Conservation (phyloP, 768 basidiomycete species). For the Floccularia luteovirens region DNA sequence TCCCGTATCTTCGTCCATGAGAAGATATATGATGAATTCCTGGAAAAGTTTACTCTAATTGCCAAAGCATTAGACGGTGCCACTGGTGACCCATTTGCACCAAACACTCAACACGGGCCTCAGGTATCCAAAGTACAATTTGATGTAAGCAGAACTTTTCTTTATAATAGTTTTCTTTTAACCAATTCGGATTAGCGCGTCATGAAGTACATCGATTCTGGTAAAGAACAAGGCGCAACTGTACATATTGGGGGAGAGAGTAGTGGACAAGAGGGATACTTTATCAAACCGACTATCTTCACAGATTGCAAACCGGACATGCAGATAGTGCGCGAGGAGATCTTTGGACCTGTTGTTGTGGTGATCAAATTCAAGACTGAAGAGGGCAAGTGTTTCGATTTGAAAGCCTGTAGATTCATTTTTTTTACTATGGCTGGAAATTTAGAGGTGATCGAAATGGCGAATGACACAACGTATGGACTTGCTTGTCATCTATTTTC, state of each 20-base stretch:
- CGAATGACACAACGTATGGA: constrained; percentile 77
- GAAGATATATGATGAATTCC: constrained; percentile 73
- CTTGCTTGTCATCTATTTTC: constrained; percentile 76
- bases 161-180: no score
- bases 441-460: constrained; percentile 42
- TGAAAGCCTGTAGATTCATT: no score
- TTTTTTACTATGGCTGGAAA: background rate
- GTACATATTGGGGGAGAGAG: constrained; percentile 53
- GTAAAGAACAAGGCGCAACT: constrained; percentile 60
- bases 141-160: constrained; percentile 51
- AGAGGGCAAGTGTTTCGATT: no score
- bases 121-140: constrained; percentile 65
- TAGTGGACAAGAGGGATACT: constrained; percentile 58
- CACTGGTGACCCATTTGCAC: constrained; percentile 58
- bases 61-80: constrained; percentile 38
- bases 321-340: constrained; percentile 64
- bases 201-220: constrained; percentile 68
- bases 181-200: constrained; percentile 57
- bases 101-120: constrained; percentile 56
- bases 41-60: constrained; percentile 45
- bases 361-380: constrained; percentile 64
- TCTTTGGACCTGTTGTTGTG: constrained; percentile 72
- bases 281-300: constrained; percentile 66
- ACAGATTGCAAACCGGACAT: constrained; percentile 53
- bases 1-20: constrained; percentile 82